Evolutionary conservation across 768 basidiomycete species (phyloP).

Genomic region (Phlebiopsis flavidoalba): DNA sequence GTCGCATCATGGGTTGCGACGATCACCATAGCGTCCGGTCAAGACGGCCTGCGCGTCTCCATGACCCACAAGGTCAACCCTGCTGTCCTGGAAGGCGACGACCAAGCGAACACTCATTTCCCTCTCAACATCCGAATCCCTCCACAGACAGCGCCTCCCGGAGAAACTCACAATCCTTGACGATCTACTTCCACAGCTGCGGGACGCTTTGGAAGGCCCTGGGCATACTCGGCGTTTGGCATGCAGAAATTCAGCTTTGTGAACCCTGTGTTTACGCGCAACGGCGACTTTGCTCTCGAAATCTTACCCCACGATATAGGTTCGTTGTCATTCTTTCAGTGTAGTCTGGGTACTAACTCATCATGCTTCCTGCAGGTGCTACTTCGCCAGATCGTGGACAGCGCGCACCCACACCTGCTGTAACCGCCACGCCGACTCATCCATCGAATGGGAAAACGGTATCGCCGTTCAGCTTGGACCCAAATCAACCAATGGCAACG

Average conservation of each 20-base stretch:
- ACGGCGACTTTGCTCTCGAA: constrained; percentile 2
- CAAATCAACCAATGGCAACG: too few relatives aligned
- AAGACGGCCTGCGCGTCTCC: background rate
- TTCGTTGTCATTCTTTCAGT: background rate
- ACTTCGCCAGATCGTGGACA: too few relatives aligned
- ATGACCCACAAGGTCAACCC: background rate
- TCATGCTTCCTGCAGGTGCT: too few relatives aligned
- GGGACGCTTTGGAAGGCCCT: background rate
- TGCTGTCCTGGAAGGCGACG: background rate
- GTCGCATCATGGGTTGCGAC: constrained; percentile 2
- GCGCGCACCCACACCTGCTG: too few relatives aligned
- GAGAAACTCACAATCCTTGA: background rate
- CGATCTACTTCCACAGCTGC: background rate
- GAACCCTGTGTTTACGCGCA: constrained; percentile 2
- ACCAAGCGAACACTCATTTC: background rate
- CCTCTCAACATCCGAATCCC: constrained; percentile 2
- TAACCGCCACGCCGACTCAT: too few relatives aligned
- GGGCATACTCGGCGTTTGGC: background rate
- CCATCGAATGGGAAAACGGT: too few relatives aligned
- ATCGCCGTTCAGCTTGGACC: too few relatives aligned
- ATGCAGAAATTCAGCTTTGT: background rate
- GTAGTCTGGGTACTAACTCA: too few relatives aligned
- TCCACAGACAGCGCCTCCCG: constrained; percentile 1
- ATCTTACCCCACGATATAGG: background rate
- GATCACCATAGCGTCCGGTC: constrained; percentile 1